Base-by-base conservation (phyloP, 129 eudicot genomes). In the carrot (Daucus carota) region DNA sequence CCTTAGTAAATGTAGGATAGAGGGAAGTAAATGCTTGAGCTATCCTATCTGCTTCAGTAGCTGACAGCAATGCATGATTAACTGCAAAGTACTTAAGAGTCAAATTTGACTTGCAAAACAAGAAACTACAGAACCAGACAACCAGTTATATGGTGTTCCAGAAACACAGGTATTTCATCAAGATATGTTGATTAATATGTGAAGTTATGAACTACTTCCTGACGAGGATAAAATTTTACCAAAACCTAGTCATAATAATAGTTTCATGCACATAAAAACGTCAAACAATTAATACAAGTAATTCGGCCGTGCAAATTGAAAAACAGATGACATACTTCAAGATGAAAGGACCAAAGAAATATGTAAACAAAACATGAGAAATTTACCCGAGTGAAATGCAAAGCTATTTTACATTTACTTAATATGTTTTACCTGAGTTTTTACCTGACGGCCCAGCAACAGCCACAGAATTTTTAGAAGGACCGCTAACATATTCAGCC, bases 31-130 rank as follows among this genome's bases (percentile, higher is more conserved):
- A 92, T 12, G 89, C 74, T 78, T 75, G 83, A 48, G 90, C 97
- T 66, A 92, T 81, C 73, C 80, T 82, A 59, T 92, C 97, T 34
- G 97, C 97, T 87, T 92, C 95, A 31, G 88, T 38, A 70, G 92
- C 87, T 68, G 95, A 85, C 66, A 92, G 79, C 73, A 34, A 70
- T 34, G 81, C 78, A 32, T 81, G 77, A 75, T 43, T 78, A 52
- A 78, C 95, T 92, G 90, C 74, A 9, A 65, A 38, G 67, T 24
- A 38, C 57, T 72, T 72, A 70, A 40, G 34, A 79, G 76, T 31
- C 75, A 74, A 63, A 7, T 14, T 47, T 32, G 12, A 60, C 44
- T 79, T 69, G 70, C 73, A 48, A n/a, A 48, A 62, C 34, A 65
- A 47, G 4, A 74, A 26, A n/a, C 36, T 12, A 9, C 50, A 18